Evolutionary conservation across 495 filamentous ascomycete genomes (phyloP).

Genomic region (Collariella sp.): DNA sequence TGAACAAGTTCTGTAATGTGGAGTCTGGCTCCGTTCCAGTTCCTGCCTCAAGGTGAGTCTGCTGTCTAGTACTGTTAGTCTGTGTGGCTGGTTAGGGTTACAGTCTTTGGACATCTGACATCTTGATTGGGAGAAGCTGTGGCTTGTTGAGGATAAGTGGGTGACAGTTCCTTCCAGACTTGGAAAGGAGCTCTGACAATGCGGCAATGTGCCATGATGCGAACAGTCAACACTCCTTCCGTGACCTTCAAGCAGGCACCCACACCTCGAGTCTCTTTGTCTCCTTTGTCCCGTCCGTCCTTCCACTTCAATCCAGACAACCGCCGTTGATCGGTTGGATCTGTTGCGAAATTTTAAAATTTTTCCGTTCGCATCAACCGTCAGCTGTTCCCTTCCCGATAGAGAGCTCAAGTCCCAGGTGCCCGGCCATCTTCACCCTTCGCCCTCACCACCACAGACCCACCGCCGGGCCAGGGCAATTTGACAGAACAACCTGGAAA

Average conservation of each 20-base stretch:
- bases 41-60: not conserved
- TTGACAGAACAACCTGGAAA: not conserved
- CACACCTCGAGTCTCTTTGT: not conserved
- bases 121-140: slow-evolving; percentile 5
- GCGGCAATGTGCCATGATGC: not conserved
- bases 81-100: slow-evolving; percentile 1
- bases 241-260: not conserved
- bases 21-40: too few species aligned
- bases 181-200: not conserved
- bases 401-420: not conserved
- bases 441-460: not conserved
- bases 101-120: not conserved
- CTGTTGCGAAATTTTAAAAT: slow-evolving; percentile 5
- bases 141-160: too few species aligned
- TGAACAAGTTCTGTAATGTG: too few species aligned
- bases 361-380: not conserved
- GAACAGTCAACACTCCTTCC: slow-evolving; percentile 1
- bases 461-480: not conserved
- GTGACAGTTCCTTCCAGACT: not conserved
- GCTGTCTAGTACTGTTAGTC: slow-evolving; percentile 1
- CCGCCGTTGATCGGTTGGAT: not conserved
- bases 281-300: not conserved
- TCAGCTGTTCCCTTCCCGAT: not conserved
- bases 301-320: not conserved
- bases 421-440: not conserved